These are phyloP conservation scores for Leccinum holopus DNA, from an alignment of 1,284 basidiomycete genomes.

Conservation along the genomic window DNA sequence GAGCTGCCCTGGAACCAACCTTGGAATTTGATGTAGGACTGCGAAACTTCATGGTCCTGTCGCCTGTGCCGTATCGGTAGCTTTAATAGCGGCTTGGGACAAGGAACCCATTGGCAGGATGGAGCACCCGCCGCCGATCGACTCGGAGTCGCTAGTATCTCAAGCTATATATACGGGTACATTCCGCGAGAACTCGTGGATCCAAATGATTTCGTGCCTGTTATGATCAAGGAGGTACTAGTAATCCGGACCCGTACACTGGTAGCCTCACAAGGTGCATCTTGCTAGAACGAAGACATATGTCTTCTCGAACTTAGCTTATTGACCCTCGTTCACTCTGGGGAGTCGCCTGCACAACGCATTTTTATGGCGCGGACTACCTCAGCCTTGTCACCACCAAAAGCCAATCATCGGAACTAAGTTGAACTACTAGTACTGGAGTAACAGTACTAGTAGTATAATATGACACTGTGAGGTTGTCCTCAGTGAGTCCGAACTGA, in stretches of 20 bases:
- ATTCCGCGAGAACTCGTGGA: background rate
- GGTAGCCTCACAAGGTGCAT: background rate
- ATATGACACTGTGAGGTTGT: background rate
- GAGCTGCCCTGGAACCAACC: too few species aligned
- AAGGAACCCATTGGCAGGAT: background rate
- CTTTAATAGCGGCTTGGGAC: background rate
- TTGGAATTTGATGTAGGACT: background rate
- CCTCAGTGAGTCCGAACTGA: background rate
- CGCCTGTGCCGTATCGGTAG: background rate
- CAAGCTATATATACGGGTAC: background rate
- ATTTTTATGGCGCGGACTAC: too few species aligned
- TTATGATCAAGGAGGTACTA: too few species aligned
- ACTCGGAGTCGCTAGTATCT: background rate
- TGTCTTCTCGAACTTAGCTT: background rate
- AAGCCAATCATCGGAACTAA: too few species aligned
- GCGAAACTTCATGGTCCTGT: background rate
- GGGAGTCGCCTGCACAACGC: background rate
- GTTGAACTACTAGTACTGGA: too few species aligned
- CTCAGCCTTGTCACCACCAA: too few species aligned
- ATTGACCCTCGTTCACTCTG: background rate
- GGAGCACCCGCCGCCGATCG: background rate
- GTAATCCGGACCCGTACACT: background rate
- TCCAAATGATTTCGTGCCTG: background rate
- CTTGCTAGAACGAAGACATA: background rate
- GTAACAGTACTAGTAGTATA: too few species aligned